These are phyloP conservation scores for Mortierella sp. DNA, from an alignment of 371 early-diverging fungal species.

Conservation along the genomic window DNA sequence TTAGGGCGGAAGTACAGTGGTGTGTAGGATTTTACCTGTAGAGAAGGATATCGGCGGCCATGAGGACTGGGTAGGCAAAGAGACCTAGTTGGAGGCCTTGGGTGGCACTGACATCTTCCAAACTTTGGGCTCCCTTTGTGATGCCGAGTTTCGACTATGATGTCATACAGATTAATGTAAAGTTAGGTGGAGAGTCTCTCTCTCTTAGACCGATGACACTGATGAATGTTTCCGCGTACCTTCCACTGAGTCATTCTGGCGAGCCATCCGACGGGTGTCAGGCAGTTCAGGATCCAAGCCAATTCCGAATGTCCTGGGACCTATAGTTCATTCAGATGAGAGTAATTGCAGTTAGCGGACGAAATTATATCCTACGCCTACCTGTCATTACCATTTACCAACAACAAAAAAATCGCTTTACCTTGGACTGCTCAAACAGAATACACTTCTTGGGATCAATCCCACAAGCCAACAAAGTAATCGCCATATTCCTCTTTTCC, in stretches of 20 bases:
- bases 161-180: not conserved
- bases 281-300: constrained; percentile 89
- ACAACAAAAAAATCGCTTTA: constrained; percentile 23
- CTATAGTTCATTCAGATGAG: constrained; percentile 17
- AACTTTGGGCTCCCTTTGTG: constrained; percentile 50
- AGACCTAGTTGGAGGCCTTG: constrained; percentile 81
- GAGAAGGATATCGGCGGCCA: constrained; percentile 95
- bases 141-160: constrained; percentile 65
- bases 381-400: not conserved
- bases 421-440: constrained; percentile 87
- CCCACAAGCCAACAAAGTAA: constrained; percentile 88
- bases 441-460: constrained; percentile 83
- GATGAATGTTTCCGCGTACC: constrained; percentile 34
- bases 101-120: constrained; percentile 65
- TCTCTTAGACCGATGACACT: no score
- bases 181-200: not conserved
- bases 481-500: constrained; percentile 79
- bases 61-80: constrained; percentile 93
- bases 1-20: not conserved
- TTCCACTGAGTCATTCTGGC: constrained; percentile 98
- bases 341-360: constrained; percentile 20
- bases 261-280: constrained; percentile 91
- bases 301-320: constrained; percentile 88
- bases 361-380: not conserved
- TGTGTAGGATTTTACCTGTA: constrained; percentile 70